Evolutionary conservation across 2,329 filamentous ascomycete genomes (phyloP).

Genomic region (Aspergillus caelatus): DNA sequence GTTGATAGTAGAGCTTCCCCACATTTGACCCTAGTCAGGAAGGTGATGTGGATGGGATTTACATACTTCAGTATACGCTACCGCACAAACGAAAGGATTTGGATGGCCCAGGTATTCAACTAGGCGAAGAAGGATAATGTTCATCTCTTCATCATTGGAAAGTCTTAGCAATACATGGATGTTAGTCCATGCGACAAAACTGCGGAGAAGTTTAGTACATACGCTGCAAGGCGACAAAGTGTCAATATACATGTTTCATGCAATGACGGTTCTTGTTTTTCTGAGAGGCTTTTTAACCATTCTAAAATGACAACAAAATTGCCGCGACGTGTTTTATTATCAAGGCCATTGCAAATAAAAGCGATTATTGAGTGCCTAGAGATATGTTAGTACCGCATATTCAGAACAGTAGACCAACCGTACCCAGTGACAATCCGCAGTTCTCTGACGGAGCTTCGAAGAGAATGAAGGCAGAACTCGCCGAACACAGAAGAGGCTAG

Average conservation of each 20-base stretch:
- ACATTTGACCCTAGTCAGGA: background rate
- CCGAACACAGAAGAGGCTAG: constrained; percentile 70
- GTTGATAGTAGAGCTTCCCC: background rate
- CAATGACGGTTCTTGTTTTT: constrained; percentile 66
- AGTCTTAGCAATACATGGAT: constrained; percentile 48
- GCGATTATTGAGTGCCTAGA: constrained; percentile 63
- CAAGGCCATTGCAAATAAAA: constrained; percentile 61
- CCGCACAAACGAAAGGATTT: constrained; percentile 76
- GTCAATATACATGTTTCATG: constrained; percentile 85
- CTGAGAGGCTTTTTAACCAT: constrained; percentile 71
- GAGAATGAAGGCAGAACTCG: constrained; percentile 77
- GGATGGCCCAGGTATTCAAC: constrained; percentile 84
- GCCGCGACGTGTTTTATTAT: constrained; percentile 53
- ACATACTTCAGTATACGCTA: constrained; percentile 78
- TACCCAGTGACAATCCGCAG: constrained; percentile 78
- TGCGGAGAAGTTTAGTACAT: constrained; percentile 27
- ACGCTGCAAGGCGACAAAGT: constrained; percentile 81
- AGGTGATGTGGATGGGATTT: background rate
- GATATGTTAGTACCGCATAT: constrained; percentile 8
- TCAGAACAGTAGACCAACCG: constrained; percentile 7
- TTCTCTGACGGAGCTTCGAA: constrained; percentile 83
- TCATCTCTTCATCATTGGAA: constrained; percentile 79
- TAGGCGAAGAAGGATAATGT: constrained; percentile 79
- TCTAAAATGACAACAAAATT: constrained; percentile 73
- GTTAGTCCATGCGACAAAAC: constrained; percentile 11